Evolutionary conservation across 2,329 filamentous ascomycete genomes (phyloP).

Genomic region (Microcera coccophila): DNA sequence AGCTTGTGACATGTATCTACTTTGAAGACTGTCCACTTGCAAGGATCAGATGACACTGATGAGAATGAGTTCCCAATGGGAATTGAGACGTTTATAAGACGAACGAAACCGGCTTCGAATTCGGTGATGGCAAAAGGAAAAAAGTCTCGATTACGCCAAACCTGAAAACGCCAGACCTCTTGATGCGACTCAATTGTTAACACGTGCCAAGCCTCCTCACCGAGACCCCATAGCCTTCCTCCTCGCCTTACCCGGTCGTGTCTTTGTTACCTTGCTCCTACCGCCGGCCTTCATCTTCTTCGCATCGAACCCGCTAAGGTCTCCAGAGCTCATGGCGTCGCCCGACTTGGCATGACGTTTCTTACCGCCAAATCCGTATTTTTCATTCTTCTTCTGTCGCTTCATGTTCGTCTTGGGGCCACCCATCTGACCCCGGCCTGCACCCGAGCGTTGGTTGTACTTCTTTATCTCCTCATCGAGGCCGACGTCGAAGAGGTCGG

Average conservation of each 20-base stretch:
- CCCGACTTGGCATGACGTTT: slow-evolving; percentile 89
- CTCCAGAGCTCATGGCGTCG: slow-evolving; percentile 76
- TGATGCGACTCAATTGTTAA: neutral
- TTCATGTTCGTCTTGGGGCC: slow-evolving; percentile 55
- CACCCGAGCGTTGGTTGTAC: slow-evolving; percentile 36
- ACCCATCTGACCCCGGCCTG: slow-evolving; percentile 33
- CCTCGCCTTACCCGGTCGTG: slow-evolving; percentile 49
- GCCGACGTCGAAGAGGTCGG: slow-evolving; percentile 86
- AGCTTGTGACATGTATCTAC: too few species aligned
- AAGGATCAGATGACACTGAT: too few species aligned
- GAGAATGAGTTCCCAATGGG: too few species aligned
- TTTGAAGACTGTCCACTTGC: too few species aligned
- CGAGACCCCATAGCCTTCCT: slow-evolving; percentile 41
- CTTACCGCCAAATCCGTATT: slow-evolving; percentile 95
- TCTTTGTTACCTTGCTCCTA: slow-evolving; percentile 36
- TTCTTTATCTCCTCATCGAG: slow-evolving; percentile 63
- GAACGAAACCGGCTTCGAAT: too few species aligned
- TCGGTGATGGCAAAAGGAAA: too few species aligned
- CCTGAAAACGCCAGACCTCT: slow-evolving; percentile 15
- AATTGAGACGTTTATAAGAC: too few species aligned
- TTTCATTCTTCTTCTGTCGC: slow-evolving; percentile 88
- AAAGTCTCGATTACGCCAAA: too few species aligned
- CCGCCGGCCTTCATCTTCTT: slow-evolving; percentile 73
- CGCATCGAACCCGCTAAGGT: slow-evolving; percentile 73
- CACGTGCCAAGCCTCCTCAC: slow-evolving; percentile 9